Evolutionary conservation across 75 land plant genomes (phyloP).

Genomic region (Picea sitchensis): DNA sequence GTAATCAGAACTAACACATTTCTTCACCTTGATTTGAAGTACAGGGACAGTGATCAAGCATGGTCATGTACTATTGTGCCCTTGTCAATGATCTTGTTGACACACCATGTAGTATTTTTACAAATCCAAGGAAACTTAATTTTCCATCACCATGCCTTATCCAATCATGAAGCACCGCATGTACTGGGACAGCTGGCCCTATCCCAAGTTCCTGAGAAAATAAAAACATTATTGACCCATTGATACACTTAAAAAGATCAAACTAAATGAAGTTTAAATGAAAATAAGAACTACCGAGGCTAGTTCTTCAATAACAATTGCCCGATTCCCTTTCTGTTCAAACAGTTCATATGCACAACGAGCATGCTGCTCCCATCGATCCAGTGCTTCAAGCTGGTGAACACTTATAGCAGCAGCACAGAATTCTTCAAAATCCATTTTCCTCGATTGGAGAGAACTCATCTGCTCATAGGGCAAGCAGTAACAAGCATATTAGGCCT

Average conservation of each 20-base stretch:
- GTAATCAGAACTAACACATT: slow-evolving; percentile 2
- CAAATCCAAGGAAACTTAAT: slow-evolving; percentile 73
- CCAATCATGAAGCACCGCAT: slow-evolving; percentile 78
- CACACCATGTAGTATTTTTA: slow-evolving; percentile 66
- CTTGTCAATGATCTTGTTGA: slow-evolving; percentile 45
- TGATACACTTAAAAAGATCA: not conserved
- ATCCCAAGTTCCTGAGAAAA: slow-evolving; percentile 69
- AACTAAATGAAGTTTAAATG: not conserved
- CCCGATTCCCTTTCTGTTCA: slow-evolving; percentile 85
- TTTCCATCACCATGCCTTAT: slow-evolving; percentile 69
- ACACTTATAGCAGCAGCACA: slow-evolving; percentile 92
- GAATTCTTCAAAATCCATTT: slow-evolving; percentile 88
- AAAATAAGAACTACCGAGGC: slow-evolving; percentile 65
- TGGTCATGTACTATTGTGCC: slow-evolving; percentile 18
- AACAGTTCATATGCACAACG: slow-evolving; percentile 81
- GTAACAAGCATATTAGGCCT: not conserved
- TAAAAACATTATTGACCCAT: not conserved
- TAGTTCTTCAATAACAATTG: slow-evolving; percentile 88
- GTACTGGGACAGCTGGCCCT: slow-evolving; percentile 66
- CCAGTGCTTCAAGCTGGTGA: slow-evolving; percentile 81
- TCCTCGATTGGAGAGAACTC: slow-evolving; percentile 75
- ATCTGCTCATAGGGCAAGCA: slow-evolving; percentile 43
- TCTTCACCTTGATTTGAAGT: slow-evolving; percentile 1
- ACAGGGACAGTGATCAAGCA: not conserved
- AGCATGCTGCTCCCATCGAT: slow-evolving; percentile 91